Percentiles rank a stretch among this genome's conserved stretches.
phyloP scores from a whole-genome alignment of 768 basidiomycete genomes.

The Naganishia vishniacii region DNA sequence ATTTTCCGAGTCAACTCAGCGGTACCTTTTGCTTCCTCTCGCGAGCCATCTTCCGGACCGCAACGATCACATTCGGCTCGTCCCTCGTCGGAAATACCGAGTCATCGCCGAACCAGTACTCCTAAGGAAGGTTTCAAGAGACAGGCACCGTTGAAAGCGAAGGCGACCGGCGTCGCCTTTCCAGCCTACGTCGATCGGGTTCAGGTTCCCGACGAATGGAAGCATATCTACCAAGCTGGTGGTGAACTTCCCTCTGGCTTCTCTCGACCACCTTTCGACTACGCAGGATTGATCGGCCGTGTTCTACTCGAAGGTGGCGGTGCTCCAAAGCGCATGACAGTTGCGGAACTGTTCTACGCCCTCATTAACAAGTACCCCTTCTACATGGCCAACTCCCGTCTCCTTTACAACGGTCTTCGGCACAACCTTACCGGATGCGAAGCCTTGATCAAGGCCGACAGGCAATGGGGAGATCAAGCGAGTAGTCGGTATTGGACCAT shows the following conservation, averaged over 20 bases:
- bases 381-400: slow-evolving; percentile 37
- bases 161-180: slow-evolving; percentile 9
- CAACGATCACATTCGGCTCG: slow-evolving; percentile 11
- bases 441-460: slow-evolving; percentile 45
- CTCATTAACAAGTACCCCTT: slow-evolving; percentile 26
- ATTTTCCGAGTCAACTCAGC: slow-evolving; percentile 12
- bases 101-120: neutral
- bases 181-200: slow-evolving; percentile 15
- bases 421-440: slow-evolving; percentile 47
- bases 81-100: neutral
- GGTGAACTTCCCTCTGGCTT: slow-evolving; percentile 4
- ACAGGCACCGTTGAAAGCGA: neutral
- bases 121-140: neutral
- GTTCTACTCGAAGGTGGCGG: slow-evolving; percentile 38
- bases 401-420: slow-evolving; percentile 48
- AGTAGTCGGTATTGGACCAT: slow-evolving; percentile 47
- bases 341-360: slow-evolving; percentile 38
- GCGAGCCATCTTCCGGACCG: slow-evolving; percentile 5
- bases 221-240: neutral
- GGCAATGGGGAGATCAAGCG: slow-evolving; percentile 46
- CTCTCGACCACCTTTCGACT: slow-evolving; percentile 25
- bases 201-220: slow-evolving; percentile 14
- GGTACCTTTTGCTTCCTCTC: neutral
- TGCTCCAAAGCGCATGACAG: slow-evolving; percentile 37
- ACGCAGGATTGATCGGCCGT: slow-evolving; percentile 46